These are phyloP conservation scores for Scopulariopsis brevicaulis DNA, from an alignment of 2,329 filamentous ascomycete genomes.

Conservation along the genomic window DNA sequence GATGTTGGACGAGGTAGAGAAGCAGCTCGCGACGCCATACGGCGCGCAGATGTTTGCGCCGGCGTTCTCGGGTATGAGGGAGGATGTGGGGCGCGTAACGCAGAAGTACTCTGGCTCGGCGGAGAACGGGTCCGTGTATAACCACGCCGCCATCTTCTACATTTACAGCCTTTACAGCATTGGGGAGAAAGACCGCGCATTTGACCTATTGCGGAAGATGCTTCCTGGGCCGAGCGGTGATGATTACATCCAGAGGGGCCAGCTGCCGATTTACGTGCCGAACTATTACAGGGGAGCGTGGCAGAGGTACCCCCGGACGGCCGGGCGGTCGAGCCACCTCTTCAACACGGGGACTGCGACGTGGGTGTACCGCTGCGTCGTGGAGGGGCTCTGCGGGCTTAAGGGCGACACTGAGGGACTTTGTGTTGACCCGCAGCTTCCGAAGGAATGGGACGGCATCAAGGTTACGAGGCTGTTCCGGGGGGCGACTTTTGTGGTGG, in stretches of 20 bases:
- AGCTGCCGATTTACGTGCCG: slow-evolving; percentile 44
- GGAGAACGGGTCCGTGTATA: slow-evolving; percentile 48
- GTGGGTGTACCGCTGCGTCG: slow-evolving; percentile 43
- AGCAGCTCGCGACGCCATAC: slow-evolving; percentile 39
- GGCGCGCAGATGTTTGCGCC: slow-evolving; percentile 45
- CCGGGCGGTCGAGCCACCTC: slow-evolving; percentile 42
- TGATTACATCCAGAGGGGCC: slow-evolving; percentile 39
- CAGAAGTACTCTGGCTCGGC: slow-evolving; percentile 45
- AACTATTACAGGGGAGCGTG: slow-evolving; percentile 46
- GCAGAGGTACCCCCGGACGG: slow-evolving; percentile 34
- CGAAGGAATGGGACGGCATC: slow-evolving; percentile 34
- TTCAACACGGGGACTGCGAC: slow-evolving; percentile 48
- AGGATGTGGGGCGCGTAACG: slow-evolving; percentile 46
- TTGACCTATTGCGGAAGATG: slow-evolving; percentile 36
- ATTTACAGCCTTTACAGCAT: slow-evolving; percentile 40
- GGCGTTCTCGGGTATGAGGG: slow-evolving; percentile 41
- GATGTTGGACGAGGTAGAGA: slow-evolving; percentile 36
- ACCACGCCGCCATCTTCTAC: slow-evolving; percentile 44
- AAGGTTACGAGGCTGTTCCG: slow-evolving; percentile 35
- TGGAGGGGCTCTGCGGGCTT: slow-evolving; percentile 43
- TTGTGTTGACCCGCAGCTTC: slow-evolving; percentile 35
- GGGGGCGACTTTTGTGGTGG: slow-evolving; percentile 34
- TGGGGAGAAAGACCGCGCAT: slow-evolving; percentile 35
- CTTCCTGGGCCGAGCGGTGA: slow-evolving; percentile 38
- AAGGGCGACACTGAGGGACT: slow-evolving; percentile 35